A percentile compares a stretch with the other conserved stretches of the same genome.
These are phyloP conservation scores for Zopfochytrium polystomum DNA, from an alignment of 371 early-diverging fungal genomes.

Conservation along the genomic window DNA sequence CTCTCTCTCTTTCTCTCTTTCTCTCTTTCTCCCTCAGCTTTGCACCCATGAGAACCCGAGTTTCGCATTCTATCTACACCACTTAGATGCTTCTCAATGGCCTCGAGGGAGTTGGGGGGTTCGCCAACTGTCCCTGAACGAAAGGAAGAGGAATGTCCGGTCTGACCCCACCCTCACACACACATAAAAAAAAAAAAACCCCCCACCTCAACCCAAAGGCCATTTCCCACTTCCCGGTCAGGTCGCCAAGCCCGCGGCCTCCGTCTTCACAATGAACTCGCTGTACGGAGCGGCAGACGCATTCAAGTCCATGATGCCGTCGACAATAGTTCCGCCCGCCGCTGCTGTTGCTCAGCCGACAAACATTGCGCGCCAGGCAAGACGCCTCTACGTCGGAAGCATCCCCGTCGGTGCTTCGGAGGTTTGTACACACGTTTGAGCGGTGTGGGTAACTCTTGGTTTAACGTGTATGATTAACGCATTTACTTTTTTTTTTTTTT, in stretches of 20 bases:
- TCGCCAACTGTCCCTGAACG: too few species aligned
- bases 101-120: too few species aligned
- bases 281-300: conserved; percentile 38
- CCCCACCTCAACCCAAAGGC: conserved; percentile 48
- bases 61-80: too few species aligned
- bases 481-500: background rate
- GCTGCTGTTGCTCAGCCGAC: conserved; percentile 44
- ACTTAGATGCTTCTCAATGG: too few species aligned
- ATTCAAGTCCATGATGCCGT: conserved; percentile 27
- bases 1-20: background rate
- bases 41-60: too few species aligned
- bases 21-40: background rate
- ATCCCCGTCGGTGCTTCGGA: conserved; percentile 81
- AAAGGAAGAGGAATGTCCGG: too few species aligned
- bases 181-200: too few species aligned
- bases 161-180: too few species aligned
- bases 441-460: too few species aligned
- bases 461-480: conserved; percentile 2
- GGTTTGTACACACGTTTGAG: conserved; percentile 45
- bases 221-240: conserved; percentile 91
- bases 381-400: conserved; percentile 89
- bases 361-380: conserved; percentile 65
- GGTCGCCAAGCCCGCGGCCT: conserved; percentile 31
- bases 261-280: conserved; percentile 46
- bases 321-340: conserved; percentile 46